phyloP scores from a whole-genome alignment of 192 early-diverging fungal genomes.

The Phlyctochytrium bullatum region DNA sequence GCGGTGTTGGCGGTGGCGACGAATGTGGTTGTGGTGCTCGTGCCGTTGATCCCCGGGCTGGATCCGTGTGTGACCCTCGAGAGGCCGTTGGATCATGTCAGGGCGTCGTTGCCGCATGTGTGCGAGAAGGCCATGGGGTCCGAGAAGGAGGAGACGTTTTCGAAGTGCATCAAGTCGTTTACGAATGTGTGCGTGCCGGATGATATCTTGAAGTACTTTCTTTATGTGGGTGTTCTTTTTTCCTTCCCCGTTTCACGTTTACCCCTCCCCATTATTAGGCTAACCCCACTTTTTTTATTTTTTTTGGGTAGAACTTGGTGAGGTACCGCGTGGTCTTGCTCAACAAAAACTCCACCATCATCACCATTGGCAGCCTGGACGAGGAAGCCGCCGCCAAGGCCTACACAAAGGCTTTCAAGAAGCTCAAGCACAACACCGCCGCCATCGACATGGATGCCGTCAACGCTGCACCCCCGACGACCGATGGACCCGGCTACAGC shows the following conservation, averaged over 20 bases:
- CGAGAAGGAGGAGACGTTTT: background rate
- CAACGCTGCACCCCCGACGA: no score
- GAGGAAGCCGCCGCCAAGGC: no score
- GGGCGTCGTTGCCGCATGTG: background rate
- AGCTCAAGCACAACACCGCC: no score
- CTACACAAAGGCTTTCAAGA: no score
- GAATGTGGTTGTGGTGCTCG: slow-evolving; percentile 23
- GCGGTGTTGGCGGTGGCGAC: slow-evolving; percentile 29
- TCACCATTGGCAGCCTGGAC: no score
- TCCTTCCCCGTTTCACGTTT: no score
- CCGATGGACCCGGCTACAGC: no score
- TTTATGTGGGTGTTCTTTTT: background rate
- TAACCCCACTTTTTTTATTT: no score
- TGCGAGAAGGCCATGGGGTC: background rate
- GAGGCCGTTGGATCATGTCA: slow-evolving; percentile 10
- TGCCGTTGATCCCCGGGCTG: slow-evolving; percentile 15
- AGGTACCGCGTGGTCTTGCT: background rate
- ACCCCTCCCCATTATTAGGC: no score
- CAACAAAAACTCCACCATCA: background rate
- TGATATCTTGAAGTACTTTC: background rate
- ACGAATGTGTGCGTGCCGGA: slow-evolving; percentile 1
- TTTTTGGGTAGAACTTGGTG: no score
- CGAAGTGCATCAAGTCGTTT: background rate
- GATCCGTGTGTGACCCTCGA: slow-evolving; percentile 20
- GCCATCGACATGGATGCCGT: no score